Conservation (phyloP, 2,329 filamentous ascomycete genomes). For the Xylariales sp. region DNA sequence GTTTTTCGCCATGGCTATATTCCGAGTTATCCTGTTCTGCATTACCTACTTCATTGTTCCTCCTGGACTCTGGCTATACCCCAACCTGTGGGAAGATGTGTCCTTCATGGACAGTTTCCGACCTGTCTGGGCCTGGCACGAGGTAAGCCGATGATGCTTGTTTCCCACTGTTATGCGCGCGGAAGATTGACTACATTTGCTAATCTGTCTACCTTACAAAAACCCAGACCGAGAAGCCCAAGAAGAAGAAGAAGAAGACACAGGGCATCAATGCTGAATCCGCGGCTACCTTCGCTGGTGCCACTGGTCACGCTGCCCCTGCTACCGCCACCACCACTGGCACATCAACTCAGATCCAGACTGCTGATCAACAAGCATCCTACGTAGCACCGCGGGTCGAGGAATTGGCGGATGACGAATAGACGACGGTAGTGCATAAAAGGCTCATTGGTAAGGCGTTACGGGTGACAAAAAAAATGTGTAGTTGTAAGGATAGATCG, state of each 20-base stretch:
- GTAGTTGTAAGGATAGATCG: too few species aligned
- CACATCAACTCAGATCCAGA: constrained; percentile 49
- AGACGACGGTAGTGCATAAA: constrained; percentile 2
- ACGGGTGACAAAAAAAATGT: too few species aligned
- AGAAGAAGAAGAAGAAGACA: constrained; percentile 56
- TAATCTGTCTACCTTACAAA: neutral
- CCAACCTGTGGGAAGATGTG: constrained; percentile 97
- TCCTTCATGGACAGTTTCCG: constrained; percentile 97
- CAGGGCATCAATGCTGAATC: constrained; percentile 27
- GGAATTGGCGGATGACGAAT: constrained; percentile 48
- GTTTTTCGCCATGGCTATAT: constrained; percentile 97
- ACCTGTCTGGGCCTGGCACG: constrained; percentile 97
- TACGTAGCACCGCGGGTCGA: constrained; percentile 51
- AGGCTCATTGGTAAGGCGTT: constrained; percentile 18
- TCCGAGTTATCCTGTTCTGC: constrained; percentile 91
- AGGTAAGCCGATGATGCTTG: constrained; percentile 55
- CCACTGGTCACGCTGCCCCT: constrained; percentile 48
- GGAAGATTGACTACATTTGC: too few species aligned
- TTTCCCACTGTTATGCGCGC: neutral
- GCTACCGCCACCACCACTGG: constrained; percentile 53
- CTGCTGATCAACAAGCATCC: constrained; percentile 27
- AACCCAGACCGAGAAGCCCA: constrained; percentile 28
- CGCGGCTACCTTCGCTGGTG: constrained; percentile 41
- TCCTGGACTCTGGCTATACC: constrained; percentile 96
- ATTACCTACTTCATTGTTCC: constrained; percentile 80